phyloP scores from a whole-genome alignment of 495 filamentous ascomycete species.

The Pseudoneurospora amorphoporcata region DNA sequence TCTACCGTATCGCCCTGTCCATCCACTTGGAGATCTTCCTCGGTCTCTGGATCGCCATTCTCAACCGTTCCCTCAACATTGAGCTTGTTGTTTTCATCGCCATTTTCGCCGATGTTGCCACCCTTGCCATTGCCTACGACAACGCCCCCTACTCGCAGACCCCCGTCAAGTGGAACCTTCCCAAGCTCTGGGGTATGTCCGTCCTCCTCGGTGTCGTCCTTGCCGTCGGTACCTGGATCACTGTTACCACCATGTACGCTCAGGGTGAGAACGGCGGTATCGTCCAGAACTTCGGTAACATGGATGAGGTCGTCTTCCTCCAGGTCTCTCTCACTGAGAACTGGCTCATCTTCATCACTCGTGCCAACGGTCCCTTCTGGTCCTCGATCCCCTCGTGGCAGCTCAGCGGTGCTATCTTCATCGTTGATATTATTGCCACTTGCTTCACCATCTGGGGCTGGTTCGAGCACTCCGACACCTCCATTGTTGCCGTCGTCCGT shows the following conservation, averaged over 20 bases:
- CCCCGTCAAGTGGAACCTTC: slow-evolving; percentile 90
- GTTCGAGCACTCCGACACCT: slow-evolving; percentile 55
- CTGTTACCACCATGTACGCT: slow-evolving; percentile 66
- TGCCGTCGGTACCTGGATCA: slow-evolving; percentile 75
- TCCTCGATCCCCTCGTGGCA: slow-evolving; percentile 75
- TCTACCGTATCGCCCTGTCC: slow-evolving; percentile 89
- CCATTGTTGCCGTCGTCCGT: slow-evolving; percentile 69
- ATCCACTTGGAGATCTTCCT: slow-evolving; percentile 85
- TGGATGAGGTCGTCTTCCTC: slow-evolving; percentile 77
- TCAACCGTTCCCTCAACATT: slow-evolving; percentile 74
- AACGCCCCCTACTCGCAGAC: slow-evolving; percentile 78
- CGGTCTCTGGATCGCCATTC: slow-evolving; percentile 79
- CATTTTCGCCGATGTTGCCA: slow-evolving; percentile 91
- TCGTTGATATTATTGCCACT: slow-evolving; percentile 74
- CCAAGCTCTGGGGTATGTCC: slow-evolving; percentile 87
- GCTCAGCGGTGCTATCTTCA: slow-evolving; percentile 60
- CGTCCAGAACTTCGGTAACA: slow-evolving; percentile 74
- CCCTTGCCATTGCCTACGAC: slow-evolving; percentile 87
- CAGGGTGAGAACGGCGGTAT: slow-evolving; percentile 62
- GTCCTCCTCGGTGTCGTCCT: slow-evolving; percentile 71
- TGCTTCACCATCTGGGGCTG: slow-evolving; percentile 76
- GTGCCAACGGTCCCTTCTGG: slow-evolving; percentile 81
- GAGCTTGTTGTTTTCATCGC: slow-evolving; percentile 86
- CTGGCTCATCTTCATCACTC: slow-evolving; percentile 94
- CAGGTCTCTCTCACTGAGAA: slow-evolving; percentile 88